Conservation (phyloP, 768 basidiomycete species). For the Suillus paluster region DNA sequence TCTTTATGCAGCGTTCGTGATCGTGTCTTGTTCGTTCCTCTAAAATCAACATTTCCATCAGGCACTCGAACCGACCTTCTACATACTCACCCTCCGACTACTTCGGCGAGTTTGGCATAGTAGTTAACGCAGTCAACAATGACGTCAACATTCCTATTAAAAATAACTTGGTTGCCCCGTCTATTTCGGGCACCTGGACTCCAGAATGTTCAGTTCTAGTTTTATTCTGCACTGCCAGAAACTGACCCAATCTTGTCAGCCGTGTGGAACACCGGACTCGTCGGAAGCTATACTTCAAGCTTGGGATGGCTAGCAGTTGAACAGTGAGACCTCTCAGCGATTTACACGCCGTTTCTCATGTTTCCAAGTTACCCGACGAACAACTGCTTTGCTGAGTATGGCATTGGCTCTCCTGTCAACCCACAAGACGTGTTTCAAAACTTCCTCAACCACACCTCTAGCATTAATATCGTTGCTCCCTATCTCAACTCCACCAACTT, state of each 20-base stretch:
- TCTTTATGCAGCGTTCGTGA: constrained; percentile 42
- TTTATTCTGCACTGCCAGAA: not conserved
- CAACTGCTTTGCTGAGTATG: constrained; percentile 33
- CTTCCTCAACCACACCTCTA: constrained; percentile 50
- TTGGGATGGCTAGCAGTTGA: constrained; percentile 47
- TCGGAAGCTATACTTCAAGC: constrained; percentile 28
- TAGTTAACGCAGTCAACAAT: constrained; percentile 27
- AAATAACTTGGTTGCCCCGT: constrained; percentile 37
- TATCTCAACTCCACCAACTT: constrained; percentile 41
- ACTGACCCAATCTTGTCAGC: constrained; percentile 5
- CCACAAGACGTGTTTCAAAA: constrained; percentile 45
- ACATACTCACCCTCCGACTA: constrained; percentile 33
- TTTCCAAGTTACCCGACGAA: constrained; percentile 41
- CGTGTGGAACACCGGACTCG: constrained; percentile 37
- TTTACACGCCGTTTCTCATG: constrained; percentile 15
- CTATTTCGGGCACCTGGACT: constrained; percentile 36
- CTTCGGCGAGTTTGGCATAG: constrained; percentile 34
- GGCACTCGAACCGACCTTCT: constrained; percentile 34
- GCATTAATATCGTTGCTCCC: constrained; percentile 35
- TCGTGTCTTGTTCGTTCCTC: not conserved
- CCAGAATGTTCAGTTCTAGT: constrained; percentile 20
- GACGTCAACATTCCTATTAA: constrained; percentile 23
- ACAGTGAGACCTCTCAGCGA: constrained; percentile 28
- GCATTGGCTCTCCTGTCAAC: constrained; percentile 27
- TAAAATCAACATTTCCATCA: constrained; percentile 8